A percentile compares a stretch with the other conserved stretches of the same genome.
phyloP scores from a whole-genome alignment of 1,284 basidiomycete species.

The Crucibulum parvulum region DNA sequence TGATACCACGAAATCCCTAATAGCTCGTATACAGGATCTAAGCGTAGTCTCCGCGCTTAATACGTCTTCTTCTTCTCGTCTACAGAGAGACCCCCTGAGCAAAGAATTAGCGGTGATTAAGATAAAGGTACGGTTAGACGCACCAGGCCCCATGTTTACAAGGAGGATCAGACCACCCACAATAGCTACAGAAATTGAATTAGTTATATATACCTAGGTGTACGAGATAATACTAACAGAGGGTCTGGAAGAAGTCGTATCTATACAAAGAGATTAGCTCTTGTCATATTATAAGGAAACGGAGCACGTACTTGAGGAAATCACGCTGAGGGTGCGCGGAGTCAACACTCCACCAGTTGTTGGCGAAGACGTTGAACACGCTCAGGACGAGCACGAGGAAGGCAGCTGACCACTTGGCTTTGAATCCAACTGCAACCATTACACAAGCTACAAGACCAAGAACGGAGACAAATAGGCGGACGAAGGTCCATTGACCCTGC shows the following conservation, averaged over 20 bases:
- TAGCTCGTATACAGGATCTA: too few species aligned
- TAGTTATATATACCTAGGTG: constrained; percentile 7
- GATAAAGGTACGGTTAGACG: constrained; percentile 11
- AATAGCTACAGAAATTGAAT: constrained; percentile 68
- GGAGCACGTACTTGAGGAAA: constrained; percentile 93
- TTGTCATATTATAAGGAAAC: constrained; percentile 31
- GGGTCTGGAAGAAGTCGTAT: constrained; percentile 95
- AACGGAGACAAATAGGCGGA: constrained; percentile 86
- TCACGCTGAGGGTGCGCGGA: constrained; percentile 93
- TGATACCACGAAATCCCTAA: too few species aligned
- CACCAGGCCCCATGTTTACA: constrained; percentile 97
- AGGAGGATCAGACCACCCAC: constrained; percentile 97
- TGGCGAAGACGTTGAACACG: constrained; percentile 97
- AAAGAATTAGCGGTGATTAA: constrained; percentile 4
- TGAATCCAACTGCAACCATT: constrained; percentile 99
- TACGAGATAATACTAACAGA: constrained; percentile 64
- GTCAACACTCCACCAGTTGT: constrained; percentile 99
- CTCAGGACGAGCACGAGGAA: constrained; percentile 95
- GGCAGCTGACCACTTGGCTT: constrained; percentile 98
- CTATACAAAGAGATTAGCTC: constrained; percentile 42
- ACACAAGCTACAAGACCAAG: constrained; percentile 91
- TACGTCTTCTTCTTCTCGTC: constrained; percentile 99
- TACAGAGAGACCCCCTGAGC: constrained; percentile 88
- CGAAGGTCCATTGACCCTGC: constrained; percentile 90
- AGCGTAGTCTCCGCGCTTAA: constrained; percentile 27